Evolutionary conservation across 2,329 filamentous ascomycete genomes (phyloP).

Genomic region (Verticillium isaacii): DNA sequence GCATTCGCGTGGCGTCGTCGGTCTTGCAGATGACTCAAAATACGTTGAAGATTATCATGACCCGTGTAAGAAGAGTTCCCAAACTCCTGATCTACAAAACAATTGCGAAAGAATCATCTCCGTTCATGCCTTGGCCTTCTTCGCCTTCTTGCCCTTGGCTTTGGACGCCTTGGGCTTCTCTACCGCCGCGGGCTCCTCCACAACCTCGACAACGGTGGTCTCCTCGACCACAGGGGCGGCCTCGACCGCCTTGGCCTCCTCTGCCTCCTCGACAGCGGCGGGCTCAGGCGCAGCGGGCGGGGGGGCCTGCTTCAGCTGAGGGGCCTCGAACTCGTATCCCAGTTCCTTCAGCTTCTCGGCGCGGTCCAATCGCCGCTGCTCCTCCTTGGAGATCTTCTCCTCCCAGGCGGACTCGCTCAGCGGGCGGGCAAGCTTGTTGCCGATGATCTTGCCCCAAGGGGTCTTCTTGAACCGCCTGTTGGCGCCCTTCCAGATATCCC

Average conservation of each 20-base stretch:
- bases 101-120: neutral
- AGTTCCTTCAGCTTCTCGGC: slow-evolving; percentile 71
- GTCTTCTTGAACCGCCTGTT: slow-evolving; percentile 81
- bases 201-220: slow-evolving; percentile 22
- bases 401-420: slow-evolving; percentile 74
- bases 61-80: neutral
- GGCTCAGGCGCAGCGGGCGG: slow-evolving; percentile 32
- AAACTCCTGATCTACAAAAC: neutral
- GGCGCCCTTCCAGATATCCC: slow-evolving; percentile 82
- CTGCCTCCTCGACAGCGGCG: slow-evolving; percentile 20
- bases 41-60: neutral
- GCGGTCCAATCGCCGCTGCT: slow-evolving; percentile 63
- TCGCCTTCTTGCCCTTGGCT: slow-evolving; percentile 27
- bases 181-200: slow-evolving; percentile 23
- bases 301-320: slow-evolving; percentile 58
- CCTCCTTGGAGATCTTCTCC: slow-evolving; percentile 68
- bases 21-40: neutral
- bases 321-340: slow-evolving; percentile 78
- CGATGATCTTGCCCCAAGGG: slow-evolving; percentile 75
- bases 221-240: slow-evolving; percentile 29
- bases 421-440: slow-evolving; percentile 67
- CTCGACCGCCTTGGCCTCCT: slow-evolving; percentile 25
- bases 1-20: neutral
- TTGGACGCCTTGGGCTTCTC: slow-evolving; percentile 23
- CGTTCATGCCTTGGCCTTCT: slow-evolving; percentile 31